Conservation (phyloP, 352 stramenopile genomes). For the Globisporangium mamillatum region DNA sequence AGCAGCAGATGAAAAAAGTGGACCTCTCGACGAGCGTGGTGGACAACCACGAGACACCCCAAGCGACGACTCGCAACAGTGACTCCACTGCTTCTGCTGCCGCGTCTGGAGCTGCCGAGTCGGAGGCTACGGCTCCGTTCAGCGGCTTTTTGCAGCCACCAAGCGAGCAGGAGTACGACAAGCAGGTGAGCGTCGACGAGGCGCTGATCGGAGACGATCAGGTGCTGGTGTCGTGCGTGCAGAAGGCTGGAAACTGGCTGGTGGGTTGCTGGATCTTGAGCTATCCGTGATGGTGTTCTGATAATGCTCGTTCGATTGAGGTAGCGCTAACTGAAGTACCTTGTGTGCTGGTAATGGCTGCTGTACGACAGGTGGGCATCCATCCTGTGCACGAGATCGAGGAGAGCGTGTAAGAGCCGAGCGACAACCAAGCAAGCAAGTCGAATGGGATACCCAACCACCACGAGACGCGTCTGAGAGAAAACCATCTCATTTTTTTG, state of each 20-base stretch:
- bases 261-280: slow-evolving; percentile 25
- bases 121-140: slow-evolving; percentile 23
- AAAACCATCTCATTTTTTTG: no score
- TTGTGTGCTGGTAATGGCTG: background rate
- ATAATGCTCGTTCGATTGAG: background rate
- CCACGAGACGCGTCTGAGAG: no score
- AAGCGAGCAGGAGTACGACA: slow-evolving; percentile 25
- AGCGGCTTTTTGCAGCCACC: slow-evolving; percentile 66
- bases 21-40: slow-evolving; percentile 75
- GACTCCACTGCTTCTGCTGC: background rate
- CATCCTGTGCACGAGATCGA: slow-evolving; percentile 37
- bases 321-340: background rate
- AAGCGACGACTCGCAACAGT: background rate
- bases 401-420: background rate
- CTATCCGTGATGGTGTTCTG: background rate
- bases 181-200: slow-evolving; percentile 31
- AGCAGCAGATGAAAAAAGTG: slow-evolving; percentile 89
- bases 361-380: slow-evolving; percentile 34
- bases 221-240: slow-evolving; percentile 59
- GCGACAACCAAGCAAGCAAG: no score
- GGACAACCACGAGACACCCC: slow-evolving; percentile 36
- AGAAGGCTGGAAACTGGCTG: slow-evolving; percentile 58
- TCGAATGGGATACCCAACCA: no score
- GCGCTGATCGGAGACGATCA: slow-evolving; percentile 41
- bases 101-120: slow-evolving; percentile 4